phyloP scores from a whole-genome alignment of 2,329 filamentous ascomycete species.

The Ascochyta fabae region DNA sequence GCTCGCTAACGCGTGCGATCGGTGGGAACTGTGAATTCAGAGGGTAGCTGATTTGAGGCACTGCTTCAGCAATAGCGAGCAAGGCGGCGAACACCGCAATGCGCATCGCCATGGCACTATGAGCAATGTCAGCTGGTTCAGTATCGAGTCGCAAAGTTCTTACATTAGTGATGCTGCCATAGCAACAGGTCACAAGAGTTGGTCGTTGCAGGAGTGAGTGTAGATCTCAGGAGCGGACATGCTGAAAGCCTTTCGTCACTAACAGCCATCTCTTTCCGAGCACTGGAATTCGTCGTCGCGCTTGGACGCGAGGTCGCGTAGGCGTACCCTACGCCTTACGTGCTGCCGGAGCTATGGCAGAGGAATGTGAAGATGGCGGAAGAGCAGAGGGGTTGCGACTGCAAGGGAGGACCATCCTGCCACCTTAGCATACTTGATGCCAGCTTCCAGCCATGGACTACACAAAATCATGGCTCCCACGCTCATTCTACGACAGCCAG shows the following conservation, averaged over 20 bases:
- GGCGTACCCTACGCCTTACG: constrained; percentile 28
- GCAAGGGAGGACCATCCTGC: constrained; percentile 42
- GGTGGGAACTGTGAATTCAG: constrained; percentile 85
- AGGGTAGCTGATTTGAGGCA: constrained; percentile 65
- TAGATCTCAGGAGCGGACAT: constrained; percentile 22
- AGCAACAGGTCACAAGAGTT: constrained; percentile 18
- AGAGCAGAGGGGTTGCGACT: constrained; percentile 25
- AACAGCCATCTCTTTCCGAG: constrained; percentile 40
- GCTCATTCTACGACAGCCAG: constrained; percentile 25
- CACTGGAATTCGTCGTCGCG: constrained; percentile 39
- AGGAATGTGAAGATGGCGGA: constrained; percentile 37
- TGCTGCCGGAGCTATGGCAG: constrained; percentile 23
- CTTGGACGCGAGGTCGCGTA: constrained; percentile 34
- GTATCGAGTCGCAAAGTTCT: neutral
- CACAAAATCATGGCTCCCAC: neutral
- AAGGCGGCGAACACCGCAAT: constrained; percentile 26
- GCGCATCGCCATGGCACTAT: constrained; percentile 29
- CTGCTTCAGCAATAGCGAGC: constrained; percentile 28
- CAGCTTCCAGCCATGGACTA: constrained; percentile 19
- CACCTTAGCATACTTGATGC: constrained; percentile 29
- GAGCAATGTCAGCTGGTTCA: neutral
- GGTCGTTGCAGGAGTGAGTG: constrained; percentile 17
- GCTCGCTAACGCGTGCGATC: constrained; percentile 71
- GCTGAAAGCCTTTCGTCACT: constrained; percentile 30
- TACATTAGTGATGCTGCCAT: constrained; percentile 28